These are phyloP conservation scores for Tubosaeta brunneosetosa DNA, from an alignment of 768 basidiomycete genomes.

Conservation along the genomic window DNA sequence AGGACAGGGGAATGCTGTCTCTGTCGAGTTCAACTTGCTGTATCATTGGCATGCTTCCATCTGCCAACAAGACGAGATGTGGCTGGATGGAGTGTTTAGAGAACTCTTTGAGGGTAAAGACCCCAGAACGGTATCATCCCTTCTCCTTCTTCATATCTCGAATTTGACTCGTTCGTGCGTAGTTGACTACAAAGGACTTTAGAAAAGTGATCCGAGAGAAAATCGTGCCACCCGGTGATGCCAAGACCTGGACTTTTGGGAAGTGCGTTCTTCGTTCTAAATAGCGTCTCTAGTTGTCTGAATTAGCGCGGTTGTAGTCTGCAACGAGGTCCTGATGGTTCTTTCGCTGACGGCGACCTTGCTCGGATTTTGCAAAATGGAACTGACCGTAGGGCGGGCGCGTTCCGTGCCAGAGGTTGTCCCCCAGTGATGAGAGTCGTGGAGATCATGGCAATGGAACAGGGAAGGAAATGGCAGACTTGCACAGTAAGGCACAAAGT, in stretches of 20 bases:
- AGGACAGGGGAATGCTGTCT: slow-evolving; percentile 72
- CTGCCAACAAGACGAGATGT: slow-evolving; percentile 49
- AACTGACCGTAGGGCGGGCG: slow-evolving; percentile 53
- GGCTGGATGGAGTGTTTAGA: slow-evolving; percentile 49
- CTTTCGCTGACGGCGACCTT: slow-evolving; percentile 60
- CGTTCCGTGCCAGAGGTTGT: slow-evolving; percentile 66
- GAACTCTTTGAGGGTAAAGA: slow-evolving; percentile 39
- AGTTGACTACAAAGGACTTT: slow-evolving; percentile 23
- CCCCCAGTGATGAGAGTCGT: slow-evolving; percentile 62
- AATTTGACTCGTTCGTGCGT: background rate
- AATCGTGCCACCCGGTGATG: slow-evolving; percentile 8
- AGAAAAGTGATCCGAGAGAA: slow-evolving; percentile 11
- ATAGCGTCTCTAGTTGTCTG: background rate
- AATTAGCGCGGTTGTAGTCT: slow-evolving; percentile 33
- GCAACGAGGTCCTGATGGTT: slow-evolving; percentile 45
- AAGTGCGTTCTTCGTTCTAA: slow-evolving; percentile 29
- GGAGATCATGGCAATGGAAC: slow-evolving; percentile 66
- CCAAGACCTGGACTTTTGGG: slow-evolving; percentile 52
- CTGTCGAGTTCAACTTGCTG: slow-evolving; percentile 66
- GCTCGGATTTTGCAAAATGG: slow-evolving; percentile 59
- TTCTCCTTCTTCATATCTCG: background rate
- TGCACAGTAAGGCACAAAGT: slow-evolving; percentile 50
- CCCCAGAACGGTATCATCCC: slow-evolving; percentile 33
- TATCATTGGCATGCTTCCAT: slow-evolving; percentile 65
- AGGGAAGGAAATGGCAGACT: slow-evolving; percentile 63